These are phyloP conservation scores for Scenedesmus sp. DNA, from an alignment of 163 green algal species.

Conservation along the genomic window DNA sequence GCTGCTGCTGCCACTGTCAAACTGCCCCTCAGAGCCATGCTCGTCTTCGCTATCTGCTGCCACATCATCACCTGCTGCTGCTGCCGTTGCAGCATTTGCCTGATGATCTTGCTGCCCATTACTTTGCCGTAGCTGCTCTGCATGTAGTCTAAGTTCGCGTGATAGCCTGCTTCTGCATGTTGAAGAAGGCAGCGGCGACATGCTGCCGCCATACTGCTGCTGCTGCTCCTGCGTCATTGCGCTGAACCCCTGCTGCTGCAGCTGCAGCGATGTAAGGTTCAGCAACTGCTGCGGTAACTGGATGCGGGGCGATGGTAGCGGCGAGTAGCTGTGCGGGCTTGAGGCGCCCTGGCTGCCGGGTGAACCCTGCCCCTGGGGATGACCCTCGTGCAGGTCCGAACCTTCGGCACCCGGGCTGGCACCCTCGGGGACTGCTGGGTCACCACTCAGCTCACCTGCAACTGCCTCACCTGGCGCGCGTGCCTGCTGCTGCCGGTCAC, in stretches of 20 bases:
- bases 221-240: neutral
- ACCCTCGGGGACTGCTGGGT: neutral
- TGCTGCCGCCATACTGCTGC: conserved; percentile 25
- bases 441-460: neutral
- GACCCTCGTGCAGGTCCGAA: neutral
- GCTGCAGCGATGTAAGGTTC: neutral
- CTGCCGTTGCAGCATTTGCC: neutral
- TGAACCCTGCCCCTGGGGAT: neutral
- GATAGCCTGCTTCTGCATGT: conserved; percentile 42
- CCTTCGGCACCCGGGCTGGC: neutral
- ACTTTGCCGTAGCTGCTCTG: conserved; percentile 16
- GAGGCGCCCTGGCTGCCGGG: neutral
- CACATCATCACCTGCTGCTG: neutral
- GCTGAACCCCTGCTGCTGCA: conserved; percentile 2
- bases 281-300: conserved; percentile 33
- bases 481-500: conserved; percentile 12
- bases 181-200: conserved; percentile 13
- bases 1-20: conserved; percentile 1
- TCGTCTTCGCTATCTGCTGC: neutral
- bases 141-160: conserved; percentile 4
- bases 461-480: neutral
- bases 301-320: neutral
- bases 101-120: neutral
- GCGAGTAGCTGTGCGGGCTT: neutral
- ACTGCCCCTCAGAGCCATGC: neutral